phyloP scores from a whole-genome alignment of 2,329 filamentous ascomycete species.

The Neonectria sp. region DNA sequence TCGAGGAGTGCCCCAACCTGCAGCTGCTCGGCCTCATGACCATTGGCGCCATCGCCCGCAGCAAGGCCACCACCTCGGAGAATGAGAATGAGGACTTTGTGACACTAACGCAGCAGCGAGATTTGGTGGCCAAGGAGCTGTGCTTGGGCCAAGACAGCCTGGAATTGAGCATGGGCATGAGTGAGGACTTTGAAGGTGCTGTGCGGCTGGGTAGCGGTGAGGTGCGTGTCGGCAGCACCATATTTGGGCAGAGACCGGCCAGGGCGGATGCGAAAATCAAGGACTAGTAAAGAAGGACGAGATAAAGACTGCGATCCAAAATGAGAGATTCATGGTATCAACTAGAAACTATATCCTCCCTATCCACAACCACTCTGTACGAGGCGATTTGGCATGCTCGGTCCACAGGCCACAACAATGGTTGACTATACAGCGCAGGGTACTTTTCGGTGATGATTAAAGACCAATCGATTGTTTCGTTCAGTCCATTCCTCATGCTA shows the following conservation, averaged over 20 bases:
- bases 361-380: constrained; percentile 36
- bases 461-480: constrained; percentile 42
- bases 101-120: constrained; percentile 76
- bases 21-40: constrained; percentile 92
- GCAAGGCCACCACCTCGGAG: constrained; percentile 78
- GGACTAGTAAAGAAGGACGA: constrained; percentile 50
- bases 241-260: constrained; percentile 87
- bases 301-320: constrained; percentile 37
- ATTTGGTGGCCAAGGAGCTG: constrained; percentile 73
- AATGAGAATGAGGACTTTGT: constrained; percentile 95
- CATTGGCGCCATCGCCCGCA: constrained; percentile 93
- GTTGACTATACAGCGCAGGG: constrained; percentile 32
- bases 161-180: constrained; percentile 99
- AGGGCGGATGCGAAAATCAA: constrained; percentile 84
- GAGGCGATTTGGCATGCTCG: constrained; percentile 26
- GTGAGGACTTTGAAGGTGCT: constrained; percentile 93
- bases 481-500: constrained; percentile 44
- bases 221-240: constrained; percentile 93
- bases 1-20: constrained; percentile 80
- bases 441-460: constrained; percentile 40
- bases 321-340: constrained; percentile 44
- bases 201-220: constrained; percentile 87
- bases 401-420: constrained; percentile 28
- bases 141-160: constrained; percentile 66
- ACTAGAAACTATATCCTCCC: constrained; percentile 43